Base-by-base conservation (phyloP, 176 grass and related monocot genomes). In the Rhynchospora pubera region DNA sequence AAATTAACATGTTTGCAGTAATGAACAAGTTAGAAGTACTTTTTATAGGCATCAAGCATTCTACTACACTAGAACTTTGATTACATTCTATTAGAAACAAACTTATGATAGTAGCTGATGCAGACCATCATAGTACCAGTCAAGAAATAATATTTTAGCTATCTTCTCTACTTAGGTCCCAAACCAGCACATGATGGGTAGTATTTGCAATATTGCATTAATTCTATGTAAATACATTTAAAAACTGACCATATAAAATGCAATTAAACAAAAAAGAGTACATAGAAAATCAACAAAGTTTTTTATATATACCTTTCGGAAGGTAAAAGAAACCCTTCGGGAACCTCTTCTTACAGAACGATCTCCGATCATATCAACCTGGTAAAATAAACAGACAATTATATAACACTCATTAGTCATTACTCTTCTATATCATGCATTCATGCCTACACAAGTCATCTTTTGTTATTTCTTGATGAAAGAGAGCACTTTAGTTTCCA, bases 271-370 rank as follows among this genome's bases (percentile, higher is more conserved):
- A 39, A 66, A 66, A 30, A 65, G 14, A 64, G 7, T 4, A 32
- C 62, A 65, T 13, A 11, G 14, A 30, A 32, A 60, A 70, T 79
- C 21, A 32, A 48, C 55, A 23, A 46, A 74, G 65, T 83, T 48
- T 9, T 82, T 43, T 11, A 73, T 86, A 73, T 86, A 65, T 62
- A 98, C 95, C 95, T 98, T 98, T 34, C 92, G 83, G 28, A 98
- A 90, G 84, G 95, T 98, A 79, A 98, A 92, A 73, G 92, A 98
- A 88, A 94, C 95, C 57, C 92, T 85, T 24, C 92, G 83, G 9
- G 52, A 87, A 78, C 86, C 92, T 85, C 95, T 91, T 87, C 57
- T 88, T 77, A 98, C 81, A 14, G 87, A 85, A 87, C 87, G 81
- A 76, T 82, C 92, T 64, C 79, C 79, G 45, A 98, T 84, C 2